These are phyloP conservation scores for Platanus orientalis DNA, from an alignment of 164 flowering plant genomes.

Conservation along the genomic window DNA sequence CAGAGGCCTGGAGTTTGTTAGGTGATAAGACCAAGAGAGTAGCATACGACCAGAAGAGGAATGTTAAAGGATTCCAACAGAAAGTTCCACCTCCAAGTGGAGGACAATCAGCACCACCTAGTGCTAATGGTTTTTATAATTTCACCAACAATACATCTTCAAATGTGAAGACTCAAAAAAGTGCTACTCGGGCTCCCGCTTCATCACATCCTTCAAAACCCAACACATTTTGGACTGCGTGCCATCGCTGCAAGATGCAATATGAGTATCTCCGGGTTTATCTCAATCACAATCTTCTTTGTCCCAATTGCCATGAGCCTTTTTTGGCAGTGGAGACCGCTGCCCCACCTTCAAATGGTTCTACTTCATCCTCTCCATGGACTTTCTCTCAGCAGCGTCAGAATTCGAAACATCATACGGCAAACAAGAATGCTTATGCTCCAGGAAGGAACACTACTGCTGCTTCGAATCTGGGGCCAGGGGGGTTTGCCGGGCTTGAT, in stretches of 20 bases:
- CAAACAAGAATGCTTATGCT: slow-evolving; percentile 22
- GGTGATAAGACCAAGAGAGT: slow-evolving; percentile 66
- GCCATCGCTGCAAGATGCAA: slow-evolving; percentile 69
- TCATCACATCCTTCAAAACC: slow-evolving; percentile 32
- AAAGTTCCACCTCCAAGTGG: slow-evolving; percentile 31
- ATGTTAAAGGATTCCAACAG: slow-evolving; percentile 21
- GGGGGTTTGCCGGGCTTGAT: slow-evolving; percentile 21
- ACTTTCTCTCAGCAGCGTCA: slow-evolving; percentile 31
- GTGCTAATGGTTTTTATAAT: slow-evolving; percentile 53
- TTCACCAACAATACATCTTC: slow-evolving; percentile 33
- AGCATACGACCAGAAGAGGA: slow-evolving; percentile 60
- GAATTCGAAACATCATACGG: slow-evolving; percentile 25
- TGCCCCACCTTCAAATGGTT: slow-evolving; percentile 36
- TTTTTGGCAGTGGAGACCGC: slow-evolving; percentile 64
- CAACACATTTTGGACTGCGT: slow-evolving; percentile 75
- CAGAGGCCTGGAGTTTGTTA: slow-evolving; percentile 86
- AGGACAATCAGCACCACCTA: slow-evolving; percentile 28
- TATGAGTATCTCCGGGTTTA: slow-evolving; percentile 68
- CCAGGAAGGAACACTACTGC: slow-evolving; percentile 24
- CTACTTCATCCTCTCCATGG: slow-evolving; percentile 36
- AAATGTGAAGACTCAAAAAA: slow-evolving; percentile 29
- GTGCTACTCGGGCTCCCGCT: slow-evolving; percentile 25
- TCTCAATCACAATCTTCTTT: slow-evolving; percentile 64
- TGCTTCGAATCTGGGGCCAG: slow-evolving; percentile 20
- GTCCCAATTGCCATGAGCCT: slow-evolving; percentile 66